A percentile compares a stretch with the other conserved stretches of the same genome.
These are phyloP conservation scores for Candida caryicola DNA, from an alignment of 805 yeast genomes.

Conservation along the genomic window DNA sequence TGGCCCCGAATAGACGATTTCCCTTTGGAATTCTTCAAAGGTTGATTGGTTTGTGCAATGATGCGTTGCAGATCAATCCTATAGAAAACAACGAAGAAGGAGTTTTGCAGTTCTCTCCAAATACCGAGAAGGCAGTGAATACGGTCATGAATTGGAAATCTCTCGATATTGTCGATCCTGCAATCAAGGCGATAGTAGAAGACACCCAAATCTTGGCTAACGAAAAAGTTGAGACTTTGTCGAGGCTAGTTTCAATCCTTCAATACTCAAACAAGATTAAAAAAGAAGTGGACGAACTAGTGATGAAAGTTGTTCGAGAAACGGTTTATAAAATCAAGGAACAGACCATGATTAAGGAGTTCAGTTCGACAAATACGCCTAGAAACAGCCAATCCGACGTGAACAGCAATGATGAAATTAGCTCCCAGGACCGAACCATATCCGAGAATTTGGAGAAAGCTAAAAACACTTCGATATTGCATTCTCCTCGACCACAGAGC, in stretches of 20 bases:
- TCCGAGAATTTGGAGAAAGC: constrained; percentile 1
- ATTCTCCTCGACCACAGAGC: constrained; percentile 34
- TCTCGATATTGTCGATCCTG: constrained; percentile 61
- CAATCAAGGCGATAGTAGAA: constrained; percentile 55
- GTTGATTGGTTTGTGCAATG: constrained; percentile 65
- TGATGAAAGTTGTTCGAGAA: constrained; percentile 58
- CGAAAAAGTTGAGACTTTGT: constrained; percentile 66
- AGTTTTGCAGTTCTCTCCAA: constrained; percentile 50
- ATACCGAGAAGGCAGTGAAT: constrained; percentile 55
- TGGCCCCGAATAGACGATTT: constrained; percentile 47
- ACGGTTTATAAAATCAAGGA: constrained; percentile 57
- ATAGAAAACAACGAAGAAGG: constrained; percentile 38
- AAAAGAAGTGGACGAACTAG: constrained; percentile 71
- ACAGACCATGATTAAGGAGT: constrained; percentile 20
- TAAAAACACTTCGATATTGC: constrained; percentile 12
- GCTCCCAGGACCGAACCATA: not conserved
- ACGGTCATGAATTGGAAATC: constrained; percentile 41
- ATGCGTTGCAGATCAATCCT: constrained; percentile 69
- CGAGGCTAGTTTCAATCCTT: constrained; percentile 69
- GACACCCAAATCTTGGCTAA: constrained; percentile 64
- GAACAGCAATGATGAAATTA: constrained; percentile 1
- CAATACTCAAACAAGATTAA: constrained; percentile 75
- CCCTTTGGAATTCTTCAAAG: constrained; percentile 61
- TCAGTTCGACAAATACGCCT: constrained; percentile 4
- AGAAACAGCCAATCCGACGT: constrained; percentile 5